These are phyloP conservation scores for Papiliotrema fonsecae DNA, from an alignment of 1,284 basidiomycete species.

Conservation along the genomic window DNA sequence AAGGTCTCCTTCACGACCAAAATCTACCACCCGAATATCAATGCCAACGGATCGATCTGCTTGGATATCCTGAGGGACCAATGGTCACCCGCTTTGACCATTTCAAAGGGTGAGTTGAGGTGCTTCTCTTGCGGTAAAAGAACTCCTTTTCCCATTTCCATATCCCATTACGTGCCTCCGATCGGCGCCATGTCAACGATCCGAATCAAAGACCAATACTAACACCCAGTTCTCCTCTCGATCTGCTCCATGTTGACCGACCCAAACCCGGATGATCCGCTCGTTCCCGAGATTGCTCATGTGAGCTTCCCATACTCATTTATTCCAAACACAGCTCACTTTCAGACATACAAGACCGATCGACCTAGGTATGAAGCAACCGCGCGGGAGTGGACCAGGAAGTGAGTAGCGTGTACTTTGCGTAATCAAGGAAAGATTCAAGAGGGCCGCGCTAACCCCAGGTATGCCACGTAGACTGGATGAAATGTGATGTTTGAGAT, in stretches of 20 bases:
- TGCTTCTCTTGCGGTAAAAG: no score
- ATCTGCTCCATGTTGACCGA: constrained; percentile 97
- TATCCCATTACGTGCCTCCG: no score
- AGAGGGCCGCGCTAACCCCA: constrained; percentile 7
- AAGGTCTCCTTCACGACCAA: constrained; percentile 98
- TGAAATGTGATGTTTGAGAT: background rate
- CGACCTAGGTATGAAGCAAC: constrained; percentile 88
- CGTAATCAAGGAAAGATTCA: constrained; percentile 42
- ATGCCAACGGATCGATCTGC: constrained; percentile 86
- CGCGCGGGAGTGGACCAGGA: constrained; percentile 95
- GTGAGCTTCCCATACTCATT: constrained; percentile 26
- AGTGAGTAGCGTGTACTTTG: constrained; percentile 53
- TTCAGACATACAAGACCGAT: constrained; percentile 88
- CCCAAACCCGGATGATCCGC: constrained; percentile 92
- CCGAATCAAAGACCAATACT: no score
- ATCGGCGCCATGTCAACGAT: no score
- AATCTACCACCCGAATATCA: constrained; percentile 59
- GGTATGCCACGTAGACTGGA: constrained; percentile 28
- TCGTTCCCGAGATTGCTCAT: constrained; percentile 56
- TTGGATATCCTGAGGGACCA: constrained; percentile 95
- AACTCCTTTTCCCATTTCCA: background rate
- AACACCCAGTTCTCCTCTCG: constrained; percentile 71
- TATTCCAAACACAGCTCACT: constrained; percentile 1
- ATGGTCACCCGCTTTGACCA: constrained; percentile 97
- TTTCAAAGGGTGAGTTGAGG: constrained; percentile 77